These are phyloP conservation scores for Cornus kousa DNA, from an alignment of 148 eudicot genomes.

Conservation along the genomic window DNA sequence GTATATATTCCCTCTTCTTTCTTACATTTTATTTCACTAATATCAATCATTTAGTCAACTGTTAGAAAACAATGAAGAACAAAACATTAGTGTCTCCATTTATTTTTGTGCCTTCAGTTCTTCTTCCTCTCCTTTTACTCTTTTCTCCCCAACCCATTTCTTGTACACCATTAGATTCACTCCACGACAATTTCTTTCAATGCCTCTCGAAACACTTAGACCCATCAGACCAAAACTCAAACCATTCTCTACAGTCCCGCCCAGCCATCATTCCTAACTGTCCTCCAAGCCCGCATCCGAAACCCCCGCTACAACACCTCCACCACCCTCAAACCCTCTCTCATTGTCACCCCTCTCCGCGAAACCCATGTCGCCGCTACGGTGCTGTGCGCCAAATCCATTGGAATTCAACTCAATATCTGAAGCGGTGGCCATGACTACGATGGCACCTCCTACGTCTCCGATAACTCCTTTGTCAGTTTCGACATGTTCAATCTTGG, in stretches of 20 bases:
- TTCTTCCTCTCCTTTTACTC: background rate
- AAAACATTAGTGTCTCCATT: no score
- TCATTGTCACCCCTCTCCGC: constrained; percentile 22
- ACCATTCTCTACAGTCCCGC: constrained; percentile 16
- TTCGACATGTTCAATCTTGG: constrained; percentile 31
- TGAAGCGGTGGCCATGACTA: constrained; percentile 32
- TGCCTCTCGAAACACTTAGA: background rate
- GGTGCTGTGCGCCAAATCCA: constrained; percentile 19
- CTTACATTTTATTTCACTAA: no score
- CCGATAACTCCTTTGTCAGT: constrained; percentile 15
- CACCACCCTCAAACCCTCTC: constrained; percentile 24
- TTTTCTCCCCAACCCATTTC: background rate
- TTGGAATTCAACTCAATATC: constrained; percentile 5
- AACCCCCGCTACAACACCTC: constrained; percentile 28
- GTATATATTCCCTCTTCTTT: no score
- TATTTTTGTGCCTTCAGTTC: background rate
- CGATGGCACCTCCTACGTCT: constrained; percentile 21
- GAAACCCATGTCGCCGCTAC: constrained; percentile 19
- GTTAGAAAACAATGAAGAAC: no score
- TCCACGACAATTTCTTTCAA: background rate
- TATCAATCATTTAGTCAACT: no score
- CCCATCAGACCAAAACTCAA: constrained; percentile 10
- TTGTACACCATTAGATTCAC: background rate
- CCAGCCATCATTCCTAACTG: constrained; percentile 4
- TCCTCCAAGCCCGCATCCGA: constrained; percentile 19